Percentiles rank a stretch among this genome's conserved stretches.
phyloP scores from a whole-genome alignment of 108 stramenopile species.

The Conticribra weissflogii region DNA sequence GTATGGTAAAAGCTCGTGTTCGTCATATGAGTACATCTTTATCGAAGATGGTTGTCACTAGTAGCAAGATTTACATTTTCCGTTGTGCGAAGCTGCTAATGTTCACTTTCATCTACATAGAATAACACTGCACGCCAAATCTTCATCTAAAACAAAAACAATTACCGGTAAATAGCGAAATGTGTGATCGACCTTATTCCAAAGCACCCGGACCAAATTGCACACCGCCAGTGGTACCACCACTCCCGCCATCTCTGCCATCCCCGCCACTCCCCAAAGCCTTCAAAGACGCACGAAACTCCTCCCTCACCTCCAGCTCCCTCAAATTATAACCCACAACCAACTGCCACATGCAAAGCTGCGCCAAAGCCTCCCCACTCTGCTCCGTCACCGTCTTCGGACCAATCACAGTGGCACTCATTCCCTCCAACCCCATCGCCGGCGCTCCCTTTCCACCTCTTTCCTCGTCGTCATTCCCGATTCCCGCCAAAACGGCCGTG shows the following conservation, averaged over 20 bases:
- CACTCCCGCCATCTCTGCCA: constrained; percentile 5
- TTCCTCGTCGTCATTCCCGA: constrained; percentile 72
- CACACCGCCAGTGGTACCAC: too few relatives aligned
- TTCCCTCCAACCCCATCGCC: constrained; percentile 78
- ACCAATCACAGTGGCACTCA: constrained; percentile 51
- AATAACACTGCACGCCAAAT: too few relatives aligned
- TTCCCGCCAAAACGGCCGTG: constrained; percentile 73
- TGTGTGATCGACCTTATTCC: constrained; percentile 13
- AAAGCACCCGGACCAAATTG: constrained; percentile 16
- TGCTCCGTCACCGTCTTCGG: constrained; percentile 90
- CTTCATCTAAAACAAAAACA: too few relatives aligned
- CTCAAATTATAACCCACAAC: constrained; percentile 94
- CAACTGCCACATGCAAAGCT: constrained; percentile 99
- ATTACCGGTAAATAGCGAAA: too few relatives aligned
- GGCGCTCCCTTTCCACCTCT: constrained; percentile 74
- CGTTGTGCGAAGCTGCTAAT: too few relatives aligned
- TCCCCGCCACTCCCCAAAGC: constrained; percentile 23
- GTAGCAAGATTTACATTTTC: too few relatives aligned
- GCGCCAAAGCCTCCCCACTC: constrained; percentile 91
- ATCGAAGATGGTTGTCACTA: too few relatives aligned
- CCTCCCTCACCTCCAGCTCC: constrained; percentile 91
- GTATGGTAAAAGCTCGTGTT: too few relatives aligned
- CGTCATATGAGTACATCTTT: too few relatives aligned
- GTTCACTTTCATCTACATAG: too few relatives aligned
- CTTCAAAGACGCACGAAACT: constrained; percentile 63